phyloP scores from a whole-genome alignment of 2,329 filamentous ascomycete species.

The Aspergillus arachidicola region DNA sequence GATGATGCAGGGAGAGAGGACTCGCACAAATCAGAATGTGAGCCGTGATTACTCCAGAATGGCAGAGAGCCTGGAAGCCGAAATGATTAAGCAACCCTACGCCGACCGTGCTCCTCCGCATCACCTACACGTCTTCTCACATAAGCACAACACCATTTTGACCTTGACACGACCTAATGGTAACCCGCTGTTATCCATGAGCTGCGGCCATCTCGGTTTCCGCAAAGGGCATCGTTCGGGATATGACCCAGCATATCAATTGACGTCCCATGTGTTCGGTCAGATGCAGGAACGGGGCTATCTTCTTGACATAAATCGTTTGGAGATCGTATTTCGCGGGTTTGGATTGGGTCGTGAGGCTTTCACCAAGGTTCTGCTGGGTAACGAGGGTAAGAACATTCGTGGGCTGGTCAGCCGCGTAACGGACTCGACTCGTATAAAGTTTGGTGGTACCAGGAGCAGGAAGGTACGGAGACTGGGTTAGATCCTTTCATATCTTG shows the following conservation, averaged over 20 bases:
- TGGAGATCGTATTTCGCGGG: slow-evolving; percentile 82
- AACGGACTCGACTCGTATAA: slow-evolving; percentile 83
- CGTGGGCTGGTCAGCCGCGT: slow-evolving; percentile 76
- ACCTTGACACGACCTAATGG: slow-evolving; percentile 83
- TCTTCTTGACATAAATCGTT: slow-evolving; percentile 70
- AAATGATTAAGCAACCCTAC: slow-evolving; percentile 39
- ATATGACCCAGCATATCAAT: slow-evolving; percentile 91
- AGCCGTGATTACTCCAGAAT: slow-evolving; percentile 34
- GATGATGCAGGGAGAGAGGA: slow-evolving; percentile 34
- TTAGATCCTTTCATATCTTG: slow-evolving; percentile 35
- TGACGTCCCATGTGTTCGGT: slow-evolving; percentile 80
- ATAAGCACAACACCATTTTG: slow-evolving; percentile 94
- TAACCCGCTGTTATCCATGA: slow-evolving; percentile 76
- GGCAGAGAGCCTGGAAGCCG: slow-evolving; percentile 37
- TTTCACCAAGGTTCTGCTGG: slow-evolving; percentile 83
- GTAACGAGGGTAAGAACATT: slow-evolving; percentile 77
- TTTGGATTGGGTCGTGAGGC: slow-evolving; percentile 89
- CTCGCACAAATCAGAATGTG: slow-evolving; percentile 21
- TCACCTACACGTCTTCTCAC: slow-evolving; percentile 82
- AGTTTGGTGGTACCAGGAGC: slow-evolving; percentile 93
- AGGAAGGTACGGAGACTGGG: slow-evolving; percentile 79
- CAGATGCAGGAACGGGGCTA: slow-evolving; percentile 81
- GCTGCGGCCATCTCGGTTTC: slow-evolving; percentile 89
- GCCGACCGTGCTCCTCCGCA: slow-evolving; percentile 58
- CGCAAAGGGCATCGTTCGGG: slow-evolving; percentile 75